Conservation (phyloP, 768 basidiomycete species). For the Obba rivulosa region DNA sequence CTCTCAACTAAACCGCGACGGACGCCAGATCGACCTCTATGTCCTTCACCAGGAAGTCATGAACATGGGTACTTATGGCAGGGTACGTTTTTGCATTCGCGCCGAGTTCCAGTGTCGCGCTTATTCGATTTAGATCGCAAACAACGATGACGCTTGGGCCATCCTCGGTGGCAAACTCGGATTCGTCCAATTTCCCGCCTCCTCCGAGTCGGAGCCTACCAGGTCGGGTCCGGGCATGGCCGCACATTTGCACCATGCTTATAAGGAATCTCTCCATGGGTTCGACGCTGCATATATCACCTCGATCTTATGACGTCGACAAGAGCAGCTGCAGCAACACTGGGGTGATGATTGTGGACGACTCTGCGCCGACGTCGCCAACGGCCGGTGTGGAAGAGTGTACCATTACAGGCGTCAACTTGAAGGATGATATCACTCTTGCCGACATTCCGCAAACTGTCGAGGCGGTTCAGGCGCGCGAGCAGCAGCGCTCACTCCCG, state of each 20-base stretch:
- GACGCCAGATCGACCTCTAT: conserved; percentile 54
- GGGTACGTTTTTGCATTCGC: conserved; percentile 31
- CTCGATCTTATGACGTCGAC: neutral
- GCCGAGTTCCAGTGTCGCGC: neutral
- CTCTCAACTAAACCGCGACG: conserved; percentile 43
- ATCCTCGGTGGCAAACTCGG: conserved; percentile 65
- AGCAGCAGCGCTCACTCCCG: conserved; percentile 81
- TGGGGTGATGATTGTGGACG: conserved; percentile 85
- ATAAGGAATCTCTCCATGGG: conserved; percentile 48
- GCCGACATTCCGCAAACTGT: conserved; percentile 93
- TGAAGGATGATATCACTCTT: conserved; percentile 86
- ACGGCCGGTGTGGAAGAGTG: conserved; percentile 42
- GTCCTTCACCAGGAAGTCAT: conserved; percentile 54
- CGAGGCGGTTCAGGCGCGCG: conserved; percentile 86
- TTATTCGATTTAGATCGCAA: conserved; percentile 1
- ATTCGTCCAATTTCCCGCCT: conserved; percentile 59
- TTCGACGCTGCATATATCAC: conserved; percentile 44
- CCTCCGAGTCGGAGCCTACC: conserved; percentile 51
- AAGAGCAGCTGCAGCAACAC: conserved; percentile 66
- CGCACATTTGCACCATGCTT: conserved; percentile 52
- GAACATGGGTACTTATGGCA: conserved; percentile 45
- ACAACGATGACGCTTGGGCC: conserved; percentile 48
- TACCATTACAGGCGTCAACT: conserved; percentile 60
- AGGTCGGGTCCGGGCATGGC: conserved; percentile 60
- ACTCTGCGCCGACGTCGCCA: conserved; percentile 68